These are phyloP conservation scores for Hypoxylon sp. DNA, from an alignment of 2,329 filamentous ascomycete species.

Conservation along the genomic window DNA sequence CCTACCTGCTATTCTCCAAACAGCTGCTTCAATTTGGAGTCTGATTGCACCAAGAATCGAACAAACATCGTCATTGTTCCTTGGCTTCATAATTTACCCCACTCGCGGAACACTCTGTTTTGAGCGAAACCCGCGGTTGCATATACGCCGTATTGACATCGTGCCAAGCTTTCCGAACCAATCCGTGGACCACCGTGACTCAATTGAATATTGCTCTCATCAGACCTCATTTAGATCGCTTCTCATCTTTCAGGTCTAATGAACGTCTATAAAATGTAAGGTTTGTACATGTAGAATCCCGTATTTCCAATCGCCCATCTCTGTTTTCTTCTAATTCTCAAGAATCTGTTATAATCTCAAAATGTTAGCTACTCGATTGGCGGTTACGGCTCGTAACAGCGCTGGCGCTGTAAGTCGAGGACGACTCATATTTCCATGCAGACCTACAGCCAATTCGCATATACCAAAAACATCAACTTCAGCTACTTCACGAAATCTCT, in stretches of 20 bases:
- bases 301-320: not conserved
- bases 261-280: not conserved
- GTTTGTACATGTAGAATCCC: not conserved
- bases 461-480: conserved; percentile 13
- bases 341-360: not conserved
- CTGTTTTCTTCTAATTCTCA: conserved; percentile 2
- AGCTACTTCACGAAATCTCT: conserved; percentile 14
- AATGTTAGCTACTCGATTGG: conserved; percentile 35
- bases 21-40: not conserved
- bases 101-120: not conserved
- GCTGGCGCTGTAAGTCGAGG: conserved; percentile 28
- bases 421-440: conserved; percentile 16
- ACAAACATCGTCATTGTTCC: not conserved
- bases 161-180: conserved; percentile 10
- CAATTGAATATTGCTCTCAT: conserved; percentile 6
- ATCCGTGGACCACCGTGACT: conserved; percentile 8
- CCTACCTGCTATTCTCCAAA: not conserved
- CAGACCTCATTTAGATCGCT: not conserved
- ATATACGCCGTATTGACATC: conserved; percentile 28
- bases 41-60: not conserved
- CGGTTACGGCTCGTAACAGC: conserved; percentile 20
- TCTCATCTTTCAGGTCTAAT: conserved; percentile 1
- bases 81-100: not conserved
- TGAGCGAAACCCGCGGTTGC: conserved; percentile 6
- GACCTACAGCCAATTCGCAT: conserved; percentile 20